These are phyloP conservation scores for Trametes polyzona DNA, from an alignment of 1,284 basidiomycete genomes.

Conservation along the genomic window DNA sequence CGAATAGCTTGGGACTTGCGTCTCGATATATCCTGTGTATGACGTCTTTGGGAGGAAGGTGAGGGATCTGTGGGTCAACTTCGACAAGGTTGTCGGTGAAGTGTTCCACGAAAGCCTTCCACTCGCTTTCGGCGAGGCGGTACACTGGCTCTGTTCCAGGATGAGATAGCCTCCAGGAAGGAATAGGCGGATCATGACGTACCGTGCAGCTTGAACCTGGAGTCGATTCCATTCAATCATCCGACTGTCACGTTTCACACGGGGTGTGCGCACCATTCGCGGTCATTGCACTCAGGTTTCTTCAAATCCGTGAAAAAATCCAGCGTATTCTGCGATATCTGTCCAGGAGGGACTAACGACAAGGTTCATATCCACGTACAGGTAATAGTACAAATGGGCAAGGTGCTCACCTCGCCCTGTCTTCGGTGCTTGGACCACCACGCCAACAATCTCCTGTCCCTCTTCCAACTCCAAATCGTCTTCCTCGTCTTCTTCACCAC, in stretches of 20 bases:
- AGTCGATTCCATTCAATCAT: background rate
- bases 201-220: constrained; percentile 81
- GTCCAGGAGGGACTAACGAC: constrained; percentile 87
- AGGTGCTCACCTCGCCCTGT: constrained; percentile 69
- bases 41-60: constrained; percentile 84
- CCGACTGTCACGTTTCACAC: background rate
- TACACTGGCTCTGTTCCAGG: constrained; percentile 72
- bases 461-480: constrained; percentile 57
- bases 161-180: background rate
- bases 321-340: constrained; percentile 84
- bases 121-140: constrained; percentile 84
- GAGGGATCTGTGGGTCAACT: constrained; percentile 81
- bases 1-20: constrained; percentile 45
- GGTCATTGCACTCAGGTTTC: constrained; percentile 82
- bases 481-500: constrained; percentile 40
- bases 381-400: background rate
- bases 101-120: constrained; percentile 79
- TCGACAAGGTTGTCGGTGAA: constrained; percentile 71
- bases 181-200: constrained; percentile 10
- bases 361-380: no score
- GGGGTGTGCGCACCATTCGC: constrained; percentile 69
- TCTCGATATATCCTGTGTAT: constrained; percentile 86
- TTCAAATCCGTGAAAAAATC: constrained; percentile 74
- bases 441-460: constrained; percentile 72
- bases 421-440: constrained; percentile 75